Evolutionary conservation across 2,329 filamentous ascomycete species (phyloP).

Genomic region (Grosmannia serpens): DNA sequence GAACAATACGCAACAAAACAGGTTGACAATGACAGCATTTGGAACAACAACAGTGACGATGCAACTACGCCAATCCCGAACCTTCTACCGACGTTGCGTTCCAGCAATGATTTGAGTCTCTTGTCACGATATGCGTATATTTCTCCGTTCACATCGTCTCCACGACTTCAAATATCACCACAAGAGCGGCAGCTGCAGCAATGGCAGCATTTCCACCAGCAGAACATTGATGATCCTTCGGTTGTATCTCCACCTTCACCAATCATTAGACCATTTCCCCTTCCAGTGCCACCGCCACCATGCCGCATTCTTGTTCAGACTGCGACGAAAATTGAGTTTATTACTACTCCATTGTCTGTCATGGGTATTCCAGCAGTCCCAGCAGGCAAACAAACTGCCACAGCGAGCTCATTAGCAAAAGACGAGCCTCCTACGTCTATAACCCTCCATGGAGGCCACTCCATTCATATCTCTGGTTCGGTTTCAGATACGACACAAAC

Average conservation of each 20-base stretch:
- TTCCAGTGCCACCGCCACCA: neutral
- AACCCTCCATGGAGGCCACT: neutral
- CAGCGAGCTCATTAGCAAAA: neutral
- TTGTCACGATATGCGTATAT: neutral
- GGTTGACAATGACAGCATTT: neutral
- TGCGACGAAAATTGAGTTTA: constrained; percentile 3
- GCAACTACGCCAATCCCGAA: neutral
- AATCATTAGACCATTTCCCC: neutral
- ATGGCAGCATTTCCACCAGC: neutral
- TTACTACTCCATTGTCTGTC: neutral
- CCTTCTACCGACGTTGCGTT: neutral
- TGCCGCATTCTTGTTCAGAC: constrained; percentile 7
- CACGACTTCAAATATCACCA: no score
- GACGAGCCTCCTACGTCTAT: neutral
- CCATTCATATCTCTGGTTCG: constrained; percentile 2
- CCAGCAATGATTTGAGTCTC: neutral
- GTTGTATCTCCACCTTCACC: neutral
- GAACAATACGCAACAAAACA: neutral
- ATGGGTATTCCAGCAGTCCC: neutral
- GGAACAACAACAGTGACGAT: neutral
- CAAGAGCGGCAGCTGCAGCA: neutral
- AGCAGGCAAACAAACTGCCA: neutral
- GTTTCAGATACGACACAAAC: neutral
- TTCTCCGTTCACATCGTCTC: neutral
- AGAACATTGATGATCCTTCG: neutral